Percentiles rank a stretch among this genome's conserved stretches.
Conservation (phyloP, 805 yeast species). For the Hanseniaspora nectarophila region DNA sequence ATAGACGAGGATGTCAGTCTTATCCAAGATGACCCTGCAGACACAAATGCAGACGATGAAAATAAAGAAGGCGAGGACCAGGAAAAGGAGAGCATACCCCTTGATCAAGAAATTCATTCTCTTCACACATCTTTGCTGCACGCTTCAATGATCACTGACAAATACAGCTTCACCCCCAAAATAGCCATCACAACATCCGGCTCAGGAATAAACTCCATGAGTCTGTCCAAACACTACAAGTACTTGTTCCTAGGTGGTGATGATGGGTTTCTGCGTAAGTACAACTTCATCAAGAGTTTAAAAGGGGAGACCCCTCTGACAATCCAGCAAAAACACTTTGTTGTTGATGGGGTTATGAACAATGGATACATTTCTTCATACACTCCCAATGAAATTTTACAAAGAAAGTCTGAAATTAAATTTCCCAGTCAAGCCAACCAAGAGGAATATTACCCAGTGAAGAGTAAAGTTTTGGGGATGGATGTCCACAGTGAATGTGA, state of each 20-base stretch:
- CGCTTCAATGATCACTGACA: slow-evolving; percentile 41
- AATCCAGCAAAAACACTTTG: slow-evolving; percentile 77
- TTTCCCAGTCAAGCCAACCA: slow-evolving; percentile 23
- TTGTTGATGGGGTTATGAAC: slow-evolving; percentile 72
- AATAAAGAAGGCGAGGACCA: slow-evolving; percentile 17
- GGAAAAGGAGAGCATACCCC: slow-evolving; percentile 18
- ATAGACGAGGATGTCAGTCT: slow-evolving; percentile 20
- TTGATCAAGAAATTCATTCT: slow-evolving; percentile 25
- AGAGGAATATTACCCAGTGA: slow-evolving; percentile 38
- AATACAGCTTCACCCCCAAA: slow-evolving; percentile 65
- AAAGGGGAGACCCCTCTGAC: slow-evolving; percentile 82
- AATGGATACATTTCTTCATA: slow-evolving; percentile 75
- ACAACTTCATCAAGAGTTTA: slow-evolving; percentile 72
- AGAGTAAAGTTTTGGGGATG: slow-evolving; percentile 78
- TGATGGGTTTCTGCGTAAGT: slow-evolving; percentile 86
- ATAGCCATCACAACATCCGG: slow-evolving; percentile 79
- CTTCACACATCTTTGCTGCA: slow-evolving; percentile 26
- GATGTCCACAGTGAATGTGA: slow-evolving; percentile 72
- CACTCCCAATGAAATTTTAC: slow-evolving; percentile 95
- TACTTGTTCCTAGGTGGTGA: slow-evolving; percentile 92
- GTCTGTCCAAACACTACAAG: slow-evolving; percentile 66
- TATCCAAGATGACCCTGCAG: slow-evolving; percentile 25
- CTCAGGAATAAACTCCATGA: slow-evolving; percentile 57
- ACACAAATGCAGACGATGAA: slow-evolving; percentile 14
- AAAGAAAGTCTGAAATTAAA: slow-evolving; percentile 33